phyloP scores from a whole-genome alignment of 2,329 filamentous ascomycete genomes.

The Tolypocladium nubicola region DNA sequence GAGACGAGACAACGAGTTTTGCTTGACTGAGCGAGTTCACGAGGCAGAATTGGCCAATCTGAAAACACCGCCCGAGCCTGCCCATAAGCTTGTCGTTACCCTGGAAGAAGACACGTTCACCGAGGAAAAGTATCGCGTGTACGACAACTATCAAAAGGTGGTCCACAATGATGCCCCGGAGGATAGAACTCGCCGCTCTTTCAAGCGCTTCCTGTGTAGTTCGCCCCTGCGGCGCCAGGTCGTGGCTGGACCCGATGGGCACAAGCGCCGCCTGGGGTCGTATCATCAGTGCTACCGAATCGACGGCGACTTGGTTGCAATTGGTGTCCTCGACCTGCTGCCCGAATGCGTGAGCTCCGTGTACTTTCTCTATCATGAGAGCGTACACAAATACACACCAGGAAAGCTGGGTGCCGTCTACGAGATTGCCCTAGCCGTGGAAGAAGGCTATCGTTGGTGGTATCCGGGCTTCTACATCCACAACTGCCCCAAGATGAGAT shows the following conservation, averaged over 20 bases:
- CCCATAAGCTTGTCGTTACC: conserved; percentile 57
- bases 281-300: conserved; percentile 77
- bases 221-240: conserved; percentile 50
- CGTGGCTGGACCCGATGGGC: conserved; percentile 33
- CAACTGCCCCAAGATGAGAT: conserved; percentile 70
- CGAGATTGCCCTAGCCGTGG: conserved; percentile 60
- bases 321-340: conserved; percentile 67
- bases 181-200: conserved; percentile 50
- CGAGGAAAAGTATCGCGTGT: conserved; percentile 65
- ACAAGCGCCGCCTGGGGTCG: conserved; percentile 51
- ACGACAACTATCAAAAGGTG: conserved; percentile 61
- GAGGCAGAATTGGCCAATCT: conserved; percentile 51
- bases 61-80: conserved; percentile 50
- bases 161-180: conserved; percentile 58
- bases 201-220: conserved; percentile 62
- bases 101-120: conserved; percentile 62
- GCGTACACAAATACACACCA: conserved; percentile 57
- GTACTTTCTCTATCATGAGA: conserved; percentile 74
- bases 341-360: conserved; percentile 71
- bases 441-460: conserved; percentile 64
- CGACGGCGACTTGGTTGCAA: conserved; percentile 63
- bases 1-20: conserved; percentile 55
- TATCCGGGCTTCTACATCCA: conserved; percentile 79
- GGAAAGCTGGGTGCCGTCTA: conserved; percentile 67
- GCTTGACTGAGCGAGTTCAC: conserved; percentile 56